Conservation (phyloP, 208 protist species). For the Leishmania guyanensis region DNA sequence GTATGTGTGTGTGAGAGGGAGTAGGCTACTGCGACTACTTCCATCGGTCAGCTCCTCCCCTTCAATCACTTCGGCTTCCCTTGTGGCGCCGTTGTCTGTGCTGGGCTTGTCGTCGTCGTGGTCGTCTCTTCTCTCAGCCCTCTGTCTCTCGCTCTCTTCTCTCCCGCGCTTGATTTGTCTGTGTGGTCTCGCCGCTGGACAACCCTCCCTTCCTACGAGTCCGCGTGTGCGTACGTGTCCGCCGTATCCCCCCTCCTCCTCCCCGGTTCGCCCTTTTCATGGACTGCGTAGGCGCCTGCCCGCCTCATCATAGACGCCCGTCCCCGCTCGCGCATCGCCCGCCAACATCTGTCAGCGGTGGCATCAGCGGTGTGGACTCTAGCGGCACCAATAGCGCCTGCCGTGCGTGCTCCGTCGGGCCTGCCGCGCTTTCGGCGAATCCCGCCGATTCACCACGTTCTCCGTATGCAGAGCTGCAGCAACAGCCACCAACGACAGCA, state of each 20-base stretch:
- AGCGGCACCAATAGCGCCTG: background rate
- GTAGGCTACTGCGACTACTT: background rate
- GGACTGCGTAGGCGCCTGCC: constrained; percentile 9
- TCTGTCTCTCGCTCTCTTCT: background rate
- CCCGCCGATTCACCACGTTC: background rate
- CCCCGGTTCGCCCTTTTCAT: constrained; percentile 3
- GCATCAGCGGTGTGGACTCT: background rate
- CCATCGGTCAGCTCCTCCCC: background rate
- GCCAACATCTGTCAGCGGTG: background rate
- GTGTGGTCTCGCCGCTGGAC: background rate
- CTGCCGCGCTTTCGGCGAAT: background rate
- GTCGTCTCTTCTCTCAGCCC: too few species aligned
- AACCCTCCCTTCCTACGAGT: too few species aligned
- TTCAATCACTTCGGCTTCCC: too few species aligned
- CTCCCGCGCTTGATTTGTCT: background rate
- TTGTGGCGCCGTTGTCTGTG: too few species aligned
- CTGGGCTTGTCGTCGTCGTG: too few species aligned
- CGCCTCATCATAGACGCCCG: background rate
- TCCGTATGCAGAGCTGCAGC: background rate
- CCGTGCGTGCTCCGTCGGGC: background rate
- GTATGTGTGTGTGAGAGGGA: background rate
- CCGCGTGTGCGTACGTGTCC: background rate
- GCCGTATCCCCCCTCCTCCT: background rate
- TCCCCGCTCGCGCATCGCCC: background rate
- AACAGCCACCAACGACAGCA: background rate